These are phyloP conservation scores for Candida takata DNA, from an alignment of 805 yeast genomes.

Conservation along the genomic window DNA sequence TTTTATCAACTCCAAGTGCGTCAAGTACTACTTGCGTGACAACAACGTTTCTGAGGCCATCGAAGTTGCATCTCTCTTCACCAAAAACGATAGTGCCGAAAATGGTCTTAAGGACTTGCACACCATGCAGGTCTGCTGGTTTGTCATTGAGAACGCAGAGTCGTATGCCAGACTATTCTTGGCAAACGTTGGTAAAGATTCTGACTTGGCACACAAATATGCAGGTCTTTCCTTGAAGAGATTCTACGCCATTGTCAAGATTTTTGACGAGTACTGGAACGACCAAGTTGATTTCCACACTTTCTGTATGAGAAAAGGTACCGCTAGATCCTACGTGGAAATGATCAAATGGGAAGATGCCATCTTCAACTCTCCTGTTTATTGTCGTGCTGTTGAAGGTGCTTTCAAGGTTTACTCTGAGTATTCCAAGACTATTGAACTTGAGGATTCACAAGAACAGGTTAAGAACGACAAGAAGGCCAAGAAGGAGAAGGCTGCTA, in stretches of 20 bases:
- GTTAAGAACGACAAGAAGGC: constrained; percentile 52
- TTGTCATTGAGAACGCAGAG: constrained; percentile 76
- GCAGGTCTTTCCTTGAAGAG: constrained; percentile 79
- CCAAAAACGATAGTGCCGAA: constrained; percentile 73
- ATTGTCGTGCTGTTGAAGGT: constrained; percentile 62
- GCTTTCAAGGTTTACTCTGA: constrained; percentile 43
- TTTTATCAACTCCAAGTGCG: constrained; percentile 81
- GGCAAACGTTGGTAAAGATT: constrained; percentile 30
- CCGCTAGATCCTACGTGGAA: constrained; percentile 74
- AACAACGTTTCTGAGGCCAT: constrained; percentile 68
- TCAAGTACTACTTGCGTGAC: constrained; percentile 76
- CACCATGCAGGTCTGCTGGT: constrained; percentile 89
- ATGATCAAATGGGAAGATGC: constrained; percentile 79
- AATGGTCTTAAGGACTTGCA: constrained; percentile 85
- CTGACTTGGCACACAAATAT: constrained; percentile 36
- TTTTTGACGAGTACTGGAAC: constrained; percentile 61
- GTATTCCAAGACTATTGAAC: constrained; percentile 8
- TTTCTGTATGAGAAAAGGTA: constrained; percentile 85
- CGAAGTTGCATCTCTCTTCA: constrained; percentile 68
- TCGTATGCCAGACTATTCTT: constrained; percentile 60
- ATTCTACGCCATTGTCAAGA: constrained; percentile 54
- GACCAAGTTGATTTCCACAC: constrained; percentile 96
- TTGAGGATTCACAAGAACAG: constrained; percentile 10
- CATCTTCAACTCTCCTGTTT: constrained; percentile 63
- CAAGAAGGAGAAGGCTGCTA: constrained; percentile 35